Evolutionary conservation across 345 rosid genomes (phyloP).

Genomic region (Salix brachista): DNA sequence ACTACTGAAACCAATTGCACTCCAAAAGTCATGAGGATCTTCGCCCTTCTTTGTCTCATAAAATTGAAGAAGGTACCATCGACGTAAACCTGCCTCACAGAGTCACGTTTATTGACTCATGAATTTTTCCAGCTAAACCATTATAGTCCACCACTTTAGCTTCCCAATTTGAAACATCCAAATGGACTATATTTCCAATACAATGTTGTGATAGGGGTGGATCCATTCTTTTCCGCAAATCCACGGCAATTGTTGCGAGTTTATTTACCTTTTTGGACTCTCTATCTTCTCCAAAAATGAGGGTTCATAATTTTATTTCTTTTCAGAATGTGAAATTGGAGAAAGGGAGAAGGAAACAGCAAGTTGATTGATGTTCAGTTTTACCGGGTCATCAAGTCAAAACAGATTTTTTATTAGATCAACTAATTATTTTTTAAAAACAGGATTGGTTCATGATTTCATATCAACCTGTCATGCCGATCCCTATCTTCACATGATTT

Average conservation of each 20-base stretch:
- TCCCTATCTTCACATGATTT: too few relatives aligned
- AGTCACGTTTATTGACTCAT: constrained; percentile 10
- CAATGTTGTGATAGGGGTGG: constrained; percentile 19
- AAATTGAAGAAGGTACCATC: neutral
- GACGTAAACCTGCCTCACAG: constrained; percentile 17
- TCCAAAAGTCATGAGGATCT: neutral
- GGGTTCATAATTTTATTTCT: too few relatives aligned
- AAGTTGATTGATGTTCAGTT: too few relatives aligned
- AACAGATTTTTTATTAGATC: too few relatives aligned
- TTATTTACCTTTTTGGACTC: neutral
- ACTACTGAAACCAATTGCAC: constrained; percentile 11
- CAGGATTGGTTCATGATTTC: too few relatives aligned
- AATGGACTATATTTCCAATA: constrained; percentile 23
- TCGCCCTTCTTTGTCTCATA: too few relatives aligned
- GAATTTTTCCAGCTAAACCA: constrained; percentile 2
- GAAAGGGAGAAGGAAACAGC: too few relatives aligned
- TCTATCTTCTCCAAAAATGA: neutral
- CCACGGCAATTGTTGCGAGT: neutral
- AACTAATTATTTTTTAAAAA: too few relatives aligned
- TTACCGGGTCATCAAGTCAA: too few relatives aligned
- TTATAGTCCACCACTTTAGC: neutral
- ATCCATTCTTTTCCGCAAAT: constrained; percentile 17
- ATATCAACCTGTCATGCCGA: too few relatives aligned
- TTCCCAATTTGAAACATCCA: constrained; percentile 5
- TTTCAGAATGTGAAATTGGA: too few relatives aligned